Evolutionary conservation across 768 basidiomycete species (phyloP).

Genomic region (Arthromyces matolae): DNA sequence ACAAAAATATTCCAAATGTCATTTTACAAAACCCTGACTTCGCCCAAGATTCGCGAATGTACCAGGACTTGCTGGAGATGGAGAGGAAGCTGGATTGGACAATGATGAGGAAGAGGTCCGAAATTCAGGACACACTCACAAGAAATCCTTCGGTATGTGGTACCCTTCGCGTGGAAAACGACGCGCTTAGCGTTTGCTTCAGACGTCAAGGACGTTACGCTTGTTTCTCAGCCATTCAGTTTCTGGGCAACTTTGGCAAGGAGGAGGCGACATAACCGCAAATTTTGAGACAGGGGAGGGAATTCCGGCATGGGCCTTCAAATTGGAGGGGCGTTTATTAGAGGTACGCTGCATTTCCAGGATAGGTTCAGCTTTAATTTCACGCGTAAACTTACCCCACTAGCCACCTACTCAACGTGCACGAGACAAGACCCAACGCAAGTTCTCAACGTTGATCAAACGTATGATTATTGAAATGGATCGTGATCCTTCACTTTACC

Average conservation of each 20-base stretch:
- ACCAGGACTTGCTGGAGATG: constrained; percentile 81
- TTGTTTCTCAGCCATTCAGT: constrained; percentile 88
- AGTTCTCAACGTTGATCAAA: constrained; percentile 85
- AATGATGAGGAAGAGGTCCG: constrained; percentile 83
- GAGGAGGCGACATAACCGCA: constrained; percentile 42
- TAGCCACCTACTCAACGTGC: constrained; percentile 60
- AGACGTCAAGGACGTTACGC: constrained; percentile 82
- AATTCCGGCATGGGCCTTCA: constrained; percentile 85
- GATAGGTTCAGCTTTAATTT: not conserved
- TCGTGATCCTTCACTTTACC: constrained; percentile 73
- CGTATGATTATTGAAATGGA: constrained; percentile 85
- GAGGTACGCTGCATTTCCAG: constrained; percentile 47
- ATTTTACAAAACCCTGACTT: constrained; percentile 73
- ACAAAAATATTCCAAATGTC: constrained; percentile 75
- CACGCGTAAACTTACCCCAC: not conserved
- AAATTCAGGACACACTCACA: constrained; percentile 85
- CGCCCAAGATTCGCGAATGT: constrained; percentile 80
- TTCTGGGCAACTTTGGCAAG: constrained; percentile 85
- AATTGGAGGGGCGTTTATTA: constrained; percentile 82
- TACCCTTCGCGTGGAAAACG: not conserved
- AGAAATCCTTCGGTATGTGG: constrained; percentile 62
- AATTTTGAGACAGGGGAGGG: constrained; percentile 82
- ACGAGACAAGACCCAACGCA: constrained; percentile 62
- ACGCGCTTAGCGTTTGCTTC: constrained; percentile 9
- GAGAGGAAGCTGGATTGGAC: constrained; percentile 95